phyloP scores from a whole-genome alignment of 2,329 filamentous ascomycete species.

The Neocatenulostroma microsporum region DNA sequence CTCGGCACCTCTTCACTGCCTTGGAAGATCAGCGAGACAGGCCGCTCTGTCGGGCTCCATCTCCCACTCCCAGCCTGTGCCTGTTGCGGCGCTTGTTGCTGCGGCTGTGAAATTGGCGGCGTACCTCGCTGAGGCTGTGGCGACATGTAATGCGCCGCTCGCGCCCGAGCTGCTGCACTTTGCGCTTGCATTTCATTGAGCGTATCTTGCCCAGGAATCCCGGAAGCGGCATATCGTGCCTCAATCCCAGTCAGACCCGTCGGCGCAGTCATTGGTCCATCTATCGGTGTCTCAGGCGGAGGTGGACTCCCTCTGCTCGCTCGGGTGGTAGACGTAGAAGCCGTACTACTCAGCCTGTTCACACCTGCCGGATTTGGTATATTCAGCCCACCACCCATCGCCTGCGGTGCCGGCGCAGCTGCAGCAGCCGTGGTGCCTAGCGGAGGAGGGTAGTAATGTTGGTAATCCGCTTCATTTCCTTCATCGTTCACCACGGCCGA shows the following conservation, averaged over 20 bases:
- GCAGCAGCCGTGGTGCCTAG: slow-evolving; percentile 17
- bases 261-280: slow-evolving; percentile 38
- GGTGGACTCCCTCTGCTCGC: slow-evolving; percentile 89
- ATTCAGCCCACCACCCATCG: slow-evolving; percentile 34
- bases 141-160: slow-evolving; percentile 64
- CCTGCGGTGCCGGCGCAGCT: slow-evolving; percentile 10
- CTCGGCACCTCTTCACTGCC: slow-evolving; percentile 55
- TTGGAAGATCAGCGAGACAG: slow-evolving; percentile 82
- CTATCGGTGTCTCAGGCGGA: slow-evolving; percentile 76
- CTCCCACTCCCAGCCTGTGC: slow-evolving; percentile 47
- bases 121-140: slow-evolving; percentile 41
- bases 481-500: slow-evolving; percentile 10
- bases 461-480: slow-evolving; percentile 17
- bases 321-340: slow-evolving; percentile 86
- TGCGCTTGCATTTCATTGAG: slow-evolving; percentile 66
- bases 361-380: slow-evolving; percentile 48
- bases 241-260: slow-evolving; percentile 63
- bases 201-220: slow-evolving; percentile 78
- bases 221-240: slow-evolving; percentile 81
- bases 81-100: slow-evolving; percentile 29
- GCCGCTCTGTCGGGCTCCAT: slow-evolving; percentile 91
- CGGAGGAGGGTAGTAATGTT: slow-evolving; percentile 55
- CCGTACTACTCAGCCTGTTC: slow-evolving; percentile 66
- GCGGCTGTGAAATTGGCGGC: slow-evolving; percentile 22
- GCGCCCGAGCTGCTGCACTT: slow-evolving; percentile 73